Conservation (phyloP, 1,284 basidiomycete genomes). For the Tylopilus orsonianus region DNA sequence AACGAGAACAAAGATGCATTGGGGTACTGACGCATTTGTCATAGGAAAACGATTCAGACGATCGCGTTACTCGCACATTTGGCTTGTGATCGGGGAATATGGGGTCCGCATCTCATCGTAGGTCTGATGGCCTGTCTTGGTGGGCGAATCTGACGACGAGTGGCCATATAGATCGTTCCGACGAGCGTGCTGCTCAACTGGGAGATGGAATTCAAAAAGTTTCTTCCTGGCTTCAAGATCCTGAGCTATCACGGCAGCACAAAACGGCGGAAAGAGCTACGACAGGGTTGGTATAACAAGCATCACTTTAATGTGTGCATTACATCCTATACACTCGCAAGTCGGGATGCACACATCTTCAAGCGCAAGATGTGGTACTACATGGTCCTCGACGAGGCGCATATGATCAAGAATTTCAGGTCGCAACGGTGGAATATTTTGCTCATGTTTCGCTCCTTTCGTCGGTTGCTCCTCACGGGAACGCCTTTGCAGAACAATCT, state of each 20-base stretch:
- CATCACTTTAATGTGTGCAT: conserved; percentile 95
- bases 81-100: conserved; percentile 91
- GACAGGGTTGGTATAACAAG: conserved; percentile 93
- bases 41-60: conserved; percentile 95
- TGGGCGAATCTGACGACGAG: conserved; percentile 3
- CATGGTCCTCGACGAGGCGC: conserved; percentile 95
- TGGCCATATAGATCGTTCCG: conserved; percentile 68
- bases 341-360: conserved; percentile 92
- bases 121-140: conserved; percentile 20
- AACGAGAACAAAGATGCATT: neutral
- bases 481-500: conserved; percentile 96
- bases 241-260: conserved; percentile 91
- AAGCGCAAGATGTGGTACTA: conserved; percentile 96
- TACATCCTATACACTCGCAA: conserved; percentile 92
- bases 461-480: conserved; percentile 86
- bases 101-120: conserved; percentile 94
- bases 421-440: conserved; percentile 95
- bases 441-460: conserved; percentile 90
- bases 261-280: conserved; percentile 90
- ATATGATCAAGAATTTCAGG: conserved; percentile 99
- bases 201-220: conserved; percentile 99
- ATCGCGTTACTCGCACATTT: conserved; percentile 91
- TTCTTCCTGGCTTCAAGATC: conserved; percentile 90
- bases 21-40: conserved; percentile 6
- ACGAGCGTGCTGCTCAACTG: conserved; percentile 96